phyloP scores from a whole-genome alignment of 495 filamentous ascomycete genomes.

The Aspergillus ellipticus region DNA sequence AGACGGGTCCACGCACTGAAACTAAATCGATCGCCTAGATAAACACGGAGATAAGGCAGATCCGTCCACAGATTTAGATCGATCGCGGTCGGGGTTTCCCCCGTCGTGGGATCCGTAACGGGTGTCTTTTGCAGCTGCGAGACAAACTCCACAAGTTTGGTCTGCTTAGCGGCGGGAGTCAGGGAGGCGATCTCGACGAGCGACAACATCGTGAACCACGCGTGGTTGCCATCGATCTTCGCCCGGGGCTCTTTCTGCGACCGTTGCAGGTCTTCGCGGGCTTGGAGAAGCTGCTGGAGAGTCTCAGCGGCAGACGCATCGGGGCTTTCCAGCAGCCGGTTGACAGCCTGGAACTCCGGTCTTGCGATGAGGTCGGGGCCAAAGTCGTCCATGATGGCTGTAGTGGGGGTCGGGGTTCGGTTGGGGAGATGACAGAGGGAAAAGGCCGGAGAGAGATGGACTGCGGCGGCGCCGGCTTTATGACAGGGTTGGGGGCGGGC shows the following conservation, averaged over 20 bases:
- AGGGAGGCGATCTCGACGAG: not conserved
- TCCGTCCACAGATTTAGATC: not conserved
- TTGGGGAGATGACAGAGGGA: too few relatives aligned
- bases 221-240: not conserved
- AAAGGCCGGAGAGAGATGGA: too few relatives aligned
- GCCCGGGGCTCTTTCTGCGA: not conserved
- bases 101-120: not conserved
- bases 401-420: too few relatives aligned
- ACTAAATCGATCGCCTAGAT: not conserved
- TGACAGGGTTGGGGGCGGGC: too few relatives aligned
- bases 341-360: not conserved
- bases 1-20: not conserved
- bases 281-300: not conserved
- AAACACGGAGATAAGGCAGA: not conserved
- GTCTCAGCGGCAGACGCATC: not conserved
- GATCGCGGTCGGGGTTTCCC: not conserved
- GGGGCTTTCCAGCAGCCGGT: not conserved
- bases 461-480: too few relatives aligned
- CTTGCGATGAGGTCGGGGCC: not conserved
- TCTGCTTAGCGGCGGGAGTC: not conserved
- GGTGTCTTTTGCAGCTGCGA: not conserved
- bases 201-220: not conserved
- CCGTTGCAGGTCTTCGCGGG: not conserved
- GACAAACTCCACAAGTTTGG: not conserved
- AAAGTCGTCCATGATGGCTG: not conserved